Evolutionary conservation across 768 basidiomycete species (phyloP), one percentile per base, ranked within the genome.

Genomic region (Termitomyces sp.): DNA sequence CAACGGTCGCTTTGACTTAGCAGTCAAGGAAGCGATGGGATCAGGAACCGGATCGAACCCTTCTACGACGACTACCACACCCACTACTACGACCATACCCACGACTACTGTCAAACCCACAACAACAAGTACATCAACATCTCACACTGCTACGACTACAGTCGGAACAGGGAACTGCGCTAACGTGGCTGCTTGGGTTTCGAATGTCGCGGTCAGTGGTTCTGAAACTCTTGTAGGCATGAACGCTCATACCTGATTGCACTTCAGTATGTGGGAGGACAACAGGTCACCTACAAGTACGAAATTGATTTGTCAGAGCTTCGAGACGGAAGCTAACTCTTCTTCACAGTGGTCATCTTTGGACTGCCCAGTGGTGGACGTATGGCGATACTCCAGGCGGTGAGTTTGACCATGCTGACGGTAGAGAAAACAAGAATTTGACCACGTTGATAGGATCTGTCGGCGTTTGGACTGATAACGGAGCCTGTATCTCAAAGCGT

Each of bases 311-410:
- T 26, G 28, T n/a, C 20, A 56, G 15, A n/a, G 36, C 5, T 31
- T 22, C 20, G n/a, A 15, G 4, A 26, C 41, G 39, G 33, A 36
- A 34, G 37, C 20, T 64, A 48, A 34, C 12, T 12, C 36, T 18
- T 34, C 34, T 54, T 34, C 26, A 1, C 20, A 81, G 81, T 54
- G 77, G 79, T 12, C 66, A 80, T 58, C 68, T 81, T 10, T 83
- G 81, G 81, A 75, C 70, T 1, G 80, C 81, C 4, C 65, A 73
- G 53, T 79, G 75, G 73, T 83, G 82, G 81, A 72, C 70, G 10
- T 67, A 33, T 64, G 54, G 5, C 63, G 73, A 74, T 55, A 52
- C 51, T 22, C 73, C 73, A 9, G 73, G 73, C 62, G 72, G 70
- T 71, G 52, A 26, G 57, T 56, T 34, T 18, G 42, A 45, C 13